These are phyloP conservation scores for Colletotrichum cordylinicola DNA, from an alignment of 2,329 filamentous ascomycete species.

Conservation along the genomic window DNA sequence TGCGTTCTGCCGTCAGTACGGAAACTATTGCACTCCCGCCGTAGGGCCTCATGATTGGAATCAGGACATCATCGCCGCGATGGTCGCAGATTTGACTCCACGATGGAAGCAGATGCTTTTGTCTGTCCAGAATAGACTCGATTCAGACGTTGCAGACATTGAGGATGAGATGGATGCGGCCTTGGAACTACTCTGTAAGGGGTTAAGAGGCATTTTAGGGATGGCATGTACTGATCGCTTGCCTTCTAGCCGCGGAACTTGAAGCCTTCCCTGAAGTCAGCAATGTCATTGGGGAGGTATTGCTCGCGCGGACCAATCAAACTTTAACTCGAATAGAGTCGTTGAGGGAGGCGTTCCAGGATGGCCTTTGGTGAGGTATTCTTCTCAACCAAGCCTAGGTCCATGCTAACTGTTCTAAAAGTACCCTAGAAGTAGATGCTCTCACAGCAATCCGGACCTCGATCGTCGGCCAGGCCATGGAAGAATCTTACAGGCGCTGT, in stretches of 20 bases:
- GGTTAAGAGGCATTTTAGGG: accelerated
- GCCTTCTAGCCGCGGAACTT: neutral
- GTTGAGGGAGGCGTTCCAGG: conserved; percentile 31
- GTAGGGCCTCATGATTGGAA: conserved; percentile 47
- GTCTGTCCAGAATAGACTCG: neutral
- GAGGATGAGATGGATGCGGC: neutral
- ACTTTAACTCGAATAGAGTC: neutral
- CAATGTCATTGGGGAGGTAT: neutral
- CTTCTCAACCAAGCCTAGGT: neutral
- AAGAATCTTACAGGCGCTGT: conserved; percentile 34
- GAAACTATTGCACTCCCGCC: conserved; percentile 34
- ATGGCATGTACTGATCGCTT: neutral
- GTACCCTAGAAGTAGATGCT: conserved; percentile 36
- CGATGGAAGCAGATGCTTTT: conserved; percentile 36
- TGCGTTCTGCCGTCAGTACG: conserved; percentile 49
- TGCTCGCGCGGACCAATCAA: neutral
- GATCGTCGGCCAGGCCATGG: conserved; percentile 41
- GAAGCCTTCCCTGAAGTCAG: neutral
- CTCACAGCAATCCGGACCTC: conserved; percentile 43
- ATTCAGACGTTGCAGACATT: neutral
- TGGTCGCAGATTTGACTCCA: conserved; percentile 36
- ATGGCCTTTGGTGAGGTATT: neutral
- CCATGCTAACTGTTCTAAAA: conserved; percentile 17
- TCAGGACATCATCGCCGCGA: conserved; percentile 42
- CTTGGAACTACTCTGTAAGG: neutral